phyloP scores from a whole-genome alignment of 148 eudicot genomes.

The Vaccinium myrtillus region DNA sequence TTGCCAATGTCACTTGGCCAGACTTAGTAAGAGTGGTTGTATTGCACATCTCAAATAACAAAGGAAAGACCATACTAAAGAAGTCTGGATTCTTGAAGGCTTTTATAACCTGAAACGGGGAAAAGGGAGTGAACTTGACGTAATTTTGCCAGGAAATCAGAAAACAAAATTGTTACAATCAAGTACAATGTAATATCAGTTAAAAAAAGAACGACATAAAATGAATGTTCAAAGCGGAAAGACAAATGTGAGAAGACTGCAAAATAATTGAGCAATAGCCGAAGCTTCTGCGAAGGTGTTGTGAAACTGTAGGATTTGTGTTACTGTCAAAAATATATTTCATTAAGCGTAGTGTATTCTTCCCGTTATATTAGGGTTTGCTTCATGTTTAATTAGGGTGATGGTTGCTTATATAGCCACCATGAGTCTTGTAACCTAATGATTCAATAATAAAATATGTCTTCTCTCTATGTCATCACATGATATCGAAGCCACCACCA shows the following conservation, averaged over 20 bases:
- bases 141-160: not conserved
- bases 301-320: not conserved
- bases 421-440: not conserved
- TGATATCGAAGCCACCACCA: not conserved
- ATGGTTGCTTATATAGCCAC: not conserved
- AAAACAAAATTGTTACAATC: not conserved
- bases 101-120: slow-evolving; percentile 59
- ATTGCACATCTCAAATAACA: slow-evolving; percentile 63
- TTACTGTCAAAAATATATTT: not conserved
- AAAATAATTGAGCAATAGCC: not conserved
- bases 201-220: not conserved
- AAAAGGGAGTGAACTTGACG: not conserved
- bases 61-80: slow-evolving; percentile 66
- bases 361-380: not conserved
- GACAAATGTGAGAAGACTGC: not conserved
- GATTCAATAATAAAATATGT: not conserved
- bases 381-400: not conserved
- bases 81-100: slow-evolving; percentile 65
- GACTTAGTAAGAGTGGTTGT: slow-evolving; percentile 29
- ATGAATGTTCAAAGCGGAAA: not conserved
- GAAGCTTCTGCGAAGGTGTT: not conserved
- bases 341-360: not conserved
- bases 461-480: not conserved
- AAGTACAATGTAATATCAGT: not conserved
- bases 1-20: slow-evolving; percentile 33